These are phyloP conservation scores for Apiotrichum veenhuisii DNA, from an alignment of 1,284 basidiomycete genomes.

Conservation along the genomic window DNA sequence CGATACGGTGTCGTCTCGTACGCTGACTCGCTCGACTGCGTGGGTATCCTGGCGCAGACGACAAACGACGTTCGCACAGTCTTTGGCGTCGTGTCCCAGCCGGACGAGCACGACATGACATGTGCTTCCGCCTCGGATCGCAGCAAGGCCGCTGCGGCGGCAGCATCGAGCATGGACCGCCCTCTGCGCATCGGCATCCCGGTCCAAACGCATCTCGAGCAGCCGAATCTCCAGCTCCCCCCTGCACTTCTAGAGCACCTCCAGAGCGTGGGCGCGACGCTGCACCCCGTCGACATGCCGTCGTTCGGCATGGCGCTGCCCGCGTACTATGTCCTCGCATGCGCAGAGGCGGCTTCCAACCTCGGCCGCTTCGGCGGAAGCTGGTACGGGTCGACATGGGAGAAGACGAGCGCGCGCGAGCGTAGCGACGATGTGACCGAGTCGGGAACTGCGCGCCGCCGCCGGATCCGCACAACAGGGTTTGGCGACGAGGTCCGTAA, in stretches of 20 bases:
- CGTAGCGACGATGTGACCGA: conserved; percentile 23
- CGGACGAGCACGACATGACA: conserved; percentile 78
- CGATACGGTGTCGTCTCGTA: conserved; percentile 91
- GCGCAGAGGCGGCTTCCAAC: conserved; percentile 91
- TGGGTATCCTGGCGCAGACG: conserved; percentile 70
- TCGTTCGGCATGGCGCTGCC: conserved; percentile 74
- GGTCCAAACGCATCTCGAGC: conserved; percentile 28
- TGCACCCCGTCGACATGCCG: conserved; percentile 74
- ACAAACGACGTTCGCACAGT: conserved; percentile 57
- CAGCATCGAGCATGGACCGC: background rate
- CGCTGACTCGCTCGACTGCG: conserved; percentile 91
- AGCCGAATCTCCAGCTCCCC: conserved; percentile 32
- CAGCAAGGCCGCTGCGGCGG: conserved; percentile 2
- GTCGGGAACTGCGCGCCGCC: conserved; percentile 55
- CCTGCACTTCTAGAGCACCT: conserved; percentile 54
- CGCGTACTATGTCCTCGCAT: conserved; percentile 92
- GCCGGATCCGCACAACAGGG: conserved; percentile 60
- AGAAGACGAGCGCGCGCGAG: conserved; percentile 50
- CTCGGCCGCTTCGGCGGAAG: conserved; percentile 87
- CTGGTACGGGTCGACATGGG: conserved; percentile 54
- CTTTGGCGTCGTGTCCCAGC: conserved; percentile 61
- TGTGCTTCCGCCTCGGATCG: conserved; percentile 56
- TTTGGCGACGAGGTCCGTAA: conserved; percentile 85
- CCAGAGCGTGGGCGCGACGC: conserved; percentile 60
- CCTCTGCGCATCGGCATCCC: conserved; percentile 39